phyloP scores from a whole-genome alignment of 1,284 basidiomycete genomes.

The Marasmius fiardii region DNA sequence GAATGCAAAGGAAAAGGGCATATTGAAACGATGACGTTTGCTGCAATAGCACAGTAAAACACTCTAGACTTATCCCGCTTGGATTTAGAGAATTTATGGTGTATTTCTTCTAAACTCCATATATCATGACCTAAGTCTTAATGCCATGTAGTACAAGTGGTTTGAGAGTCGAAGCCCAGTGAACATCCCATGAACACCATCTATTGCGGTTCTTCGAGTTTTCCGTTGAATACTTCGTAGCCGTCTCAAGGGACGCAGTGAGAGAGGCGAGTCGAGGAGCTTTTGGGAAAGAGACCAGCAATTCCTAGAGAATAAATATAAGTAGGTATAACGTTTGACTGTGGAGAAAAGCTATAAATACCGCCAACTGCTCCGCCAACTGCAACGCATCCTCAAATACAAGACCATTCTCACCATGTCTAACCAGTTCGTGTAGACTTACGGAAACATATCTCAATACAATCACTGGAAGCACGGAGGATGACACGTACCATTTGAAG shows the following conservation, averaged over 20 bases:
- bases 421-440: conserved; percentile 86
- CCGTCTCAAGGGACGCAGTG: conserved; percentile 36
- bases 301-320: conserved; percentile 32
- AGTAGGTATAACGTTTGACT: not conserved
- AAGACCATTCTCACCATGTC: conserved; percentile 79
- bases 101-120: not conserved
- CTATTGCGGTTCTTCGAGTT: conserved; percentile 44
- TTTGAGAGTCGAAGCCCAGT: conserved; percentile 71
- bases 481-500: conserved; percentile 75
- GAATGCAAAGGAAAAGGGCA: conserved; percentile 85
- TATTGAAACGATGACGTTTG: conserved; percentile 79
- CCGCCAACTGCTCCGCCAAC: conserved; percentile 73
- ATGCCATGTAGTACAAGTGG: conserved; percentile 58
- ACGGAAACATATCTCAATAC: not conserved
- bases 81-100: conserved; percentile 9
- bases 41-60: conserved; percentile 39
- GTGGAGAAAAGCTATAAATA: conserved; percentile 28
- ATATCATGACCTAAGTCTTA: conserved; percentile 16
- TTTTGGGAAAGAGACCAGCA: conserved; percentile 62
- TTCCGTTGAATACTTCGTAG: conserved; percentile 13
- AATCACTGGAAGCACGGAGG: not conserved
- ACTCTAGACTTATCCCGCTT: not conserved
- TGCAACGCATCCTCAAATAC: conserved; percentile 71
- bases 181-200: conserved; percentile 84
- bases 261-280: conserved; percentile 48